Conservation (phyloP, 2,329 filamentous ascomycete genomes). For the Cercospora nicotianae region DNA sequence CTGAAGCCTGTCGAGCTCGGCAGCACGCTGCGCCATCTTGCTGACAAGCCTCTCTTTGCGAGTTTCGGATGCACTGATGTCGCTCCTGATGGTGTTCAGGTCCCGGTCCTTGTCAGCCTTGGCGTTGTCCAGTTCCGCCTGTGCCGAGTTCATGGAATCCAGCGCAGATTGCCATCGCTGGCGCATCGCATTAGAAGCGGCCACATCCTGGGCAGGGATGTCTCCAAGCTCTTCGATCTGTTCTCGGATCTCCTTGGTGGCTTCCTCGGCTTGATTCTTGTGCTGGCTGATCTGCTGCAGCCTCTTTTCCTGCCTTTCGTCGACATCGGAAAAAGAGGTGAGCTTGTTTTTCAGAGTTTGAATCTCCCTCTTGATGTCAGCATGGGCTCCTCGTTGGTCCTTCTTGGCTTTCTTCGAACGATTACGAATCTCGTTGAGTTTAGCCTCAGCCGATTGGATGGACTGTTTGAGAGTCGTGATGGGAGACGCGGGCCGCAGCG, state of each 20-base stretch:
- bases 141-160: slow-evolving; percentile 52
- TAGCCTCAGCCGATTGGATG: slow-evolving; percentile 69
- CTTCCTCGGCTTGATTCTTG: slow-evolving; percentile 68
- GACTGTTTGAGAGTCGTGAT: slow-evolving; percentile 75
- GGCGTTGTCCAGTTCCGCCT: slow-evolving; percentile 60
- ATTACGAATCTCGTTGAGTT: slow-evolving; percentile 67
- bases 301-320: slow-evolving; percentile 74
- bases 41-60: slow-evolving; percentile 72
- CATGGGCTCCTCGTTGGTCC: slow-evolving; percentile 70
- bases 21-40: slow-evolving; percentile 70
- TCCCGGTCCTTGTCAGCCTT: slow-evolving; percentile 64
- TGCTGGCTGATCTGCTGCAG: slow-evolving; percentile 73
- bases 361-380: slow-evolving; percentile 69
- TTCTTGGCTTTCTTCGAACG: slow-evolving; percentile 70
- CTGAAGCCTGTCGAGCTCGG: slow-evolving; percentile 68
- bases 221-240: slow-evolving; percentile 66
- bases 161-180: slow-evolving; percentile 59
- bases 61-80: slow-evolving; percentile 62
- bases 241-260: slow-evolving; percentile 55
- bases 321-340: slow-evolving; percentile 66
- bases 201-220: slow-evolving; percentile 62
- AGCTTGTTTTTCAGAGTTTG: slow-evolving; percentile 67
- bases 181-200: slow-evolving; percentile 58
- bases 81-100: slow-evolving; percentile 62
- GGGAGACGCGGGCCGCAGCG: slow-evolving; percentile 71